Evolutionary conservation across 495 filamentous ascomycete genomes (phyloP).

Genomic region (Hypomontagnella submonticulosa): DNA sequence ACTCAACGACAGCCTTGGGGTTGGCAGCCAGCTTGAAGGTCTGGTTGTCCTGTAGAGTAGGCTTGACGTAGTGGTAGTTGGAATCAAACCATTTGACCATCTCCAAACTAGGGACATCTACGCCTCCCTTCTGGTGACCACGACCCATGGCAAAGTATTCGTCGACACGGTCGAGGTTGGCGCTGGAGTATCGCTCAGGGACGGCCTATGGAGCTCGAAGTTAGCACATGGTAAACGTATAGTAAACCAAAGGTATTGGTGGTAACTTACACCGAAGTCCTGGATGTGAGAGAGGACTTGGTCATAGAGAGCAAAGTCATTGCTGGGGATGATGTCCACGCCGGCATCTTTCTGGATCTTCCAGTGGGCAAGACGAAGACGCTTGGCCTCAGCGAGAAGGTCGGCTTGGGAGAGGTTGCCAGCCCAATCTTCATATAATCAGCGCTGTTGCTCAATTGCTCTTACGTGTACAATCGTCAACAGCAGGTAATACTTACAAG

Average conservation of each 20-base stretch:
- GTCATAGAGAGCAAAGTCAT: conserved; percentile 99
- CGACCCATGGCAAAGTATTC: conserved; percentile 99
- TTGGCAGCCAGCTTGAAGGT: conserved; percentile 85
- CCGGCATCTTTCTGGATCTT: conserved; percentile 98
- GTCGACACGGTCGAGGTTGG: conserved; percentile 86
- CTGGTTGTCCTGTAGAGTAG: conserved; percentile 95
- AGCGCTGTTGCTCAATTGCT: conserved; percentile 11
- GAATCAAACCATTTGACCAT: conserved; percentile 99
- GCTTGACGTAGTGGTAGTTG: conserved; percentile 99
- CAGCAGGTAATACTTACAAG: conserved; percentile 56
- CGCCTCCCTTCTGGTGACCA: conserved; percentile 90
- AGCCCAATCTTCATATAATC: conserved; percentile 75
- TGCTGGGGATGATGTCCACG: conserved; percentile 96
- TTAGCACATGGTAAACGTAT: conserved; percentile 25
- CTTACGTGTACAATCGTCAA: not conserved
- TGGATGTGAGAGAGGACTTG: conserved; percentile 99
- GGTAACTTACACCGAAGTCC: conserved; percentile 85
- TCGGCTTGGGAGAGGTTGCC: conserved; percentile 90
- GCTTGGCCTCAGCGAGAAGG: conserved; percentile 92
- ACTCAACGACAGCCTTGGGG: conserved; percentile 94
- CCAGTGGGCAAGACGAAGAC: conserved; percentile 96
- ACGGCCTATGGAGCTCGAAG: conserved; percentile 67
- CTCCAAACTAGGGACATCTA: conserved; percentile 94
- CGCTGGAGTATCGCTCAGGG: conserved; percentile 88
- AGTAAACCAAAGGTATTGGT: not conserved